Evolutionary conservation across 192 early-diverging fungal genomes (phyloP).

Genomic region (Geranomyces variabilis): DNA sequence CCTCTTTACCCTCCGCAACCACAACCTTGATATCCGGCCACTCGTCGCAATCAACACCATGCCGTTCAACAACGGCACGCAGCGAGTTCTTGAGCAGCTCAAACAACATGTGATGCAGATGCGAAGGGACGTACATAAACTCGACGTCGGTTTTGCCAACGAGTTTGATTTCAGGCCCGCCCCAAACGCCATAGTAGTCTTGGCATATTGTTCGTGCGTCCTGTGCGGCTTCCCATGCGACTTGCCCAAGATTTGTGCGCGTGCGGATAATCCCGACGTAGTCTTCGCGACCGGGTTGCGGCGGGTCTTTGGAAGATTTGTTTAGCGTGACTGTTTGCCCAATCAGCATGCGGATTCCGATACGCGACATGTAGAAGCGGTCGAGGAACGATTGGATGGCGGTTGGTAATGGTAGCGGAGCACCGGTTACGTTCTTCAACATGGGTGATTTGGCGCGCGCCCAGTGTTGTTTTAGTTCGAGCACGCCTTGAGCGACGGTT

Average conservation of each 20-base stretch:
- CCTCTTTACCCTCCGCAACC: conserved; percentile 70
- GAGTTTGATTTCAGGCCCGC: conserved; percentile 72
- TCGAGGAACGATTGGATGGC: conserved; percentile 90
- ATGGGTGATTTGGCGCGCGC: conserved; percentile 42
- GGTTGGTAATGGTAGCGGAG: conserved; percentile 50
- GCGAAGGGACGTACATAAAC: conserved; percentile 96
- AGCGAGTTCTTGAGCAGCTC: conserved; percentile 97
- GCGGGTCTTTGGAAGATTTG: conserved; percentile 34
- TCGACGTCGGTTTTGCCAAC: conserved; percentile 65
- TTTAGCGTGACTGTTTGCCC: conserved; percentile 61
- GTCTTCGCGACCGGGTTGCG: conserved; percentile 42
- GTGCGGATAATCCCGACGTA: conserved; percentile 97
- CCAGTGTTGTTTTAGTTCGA: conserved; percentile 84
- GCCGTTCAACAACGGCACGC: conserved; percentile 90
- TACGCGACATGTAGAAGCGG: conserved; percentile 95
- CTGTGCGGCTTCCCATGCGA: conserved; percentile 86
- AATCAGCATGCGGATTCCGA: conserved; percentile 98
- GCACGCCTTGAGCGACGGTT: conserved; percentile 87
- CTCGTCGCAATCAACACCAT: conserved; percentile 78
- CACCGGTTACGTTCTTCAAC: conserved; percentile 5
- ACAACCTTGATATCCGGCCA: conserved; percentile 96
- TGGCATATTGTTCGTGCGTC: conserved; percentile 90
- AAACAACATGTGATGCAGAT: conserved; percentile 97
- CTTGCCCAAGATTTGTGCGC: conserved; percentile 75
- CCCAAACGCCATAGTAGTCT: conserved; percentile 80